Percentiles rank a stretch among this genome's conserved stretches.
Evolutionary conservation across 768 basidiomycete species (phyloP).

Genomic region (Sistotremastrum niveocremeum): DNA sequence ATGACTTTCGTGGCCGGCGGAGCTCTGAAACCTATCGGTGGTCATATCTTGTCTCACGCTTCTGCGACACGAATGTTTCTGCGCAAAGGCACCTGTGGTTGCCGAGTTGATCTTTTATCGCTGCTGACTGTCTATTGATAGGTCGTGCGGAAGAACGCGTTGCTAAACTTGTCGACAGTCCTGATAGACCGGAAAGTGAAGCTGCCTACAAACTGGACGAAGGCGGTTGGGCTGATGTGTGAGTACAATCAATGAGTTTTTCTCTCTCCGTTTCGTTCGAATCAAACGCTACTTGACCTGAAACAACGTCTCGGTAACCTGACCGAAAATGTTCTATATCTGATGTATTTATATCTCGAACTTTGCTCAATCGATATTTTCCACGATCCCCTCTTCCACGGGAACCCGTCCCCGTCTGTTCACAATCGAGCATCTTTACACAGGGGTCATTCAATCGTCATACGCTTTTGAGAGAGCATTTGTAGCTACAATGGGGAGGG

Average conservation of each 20-base stretch:
- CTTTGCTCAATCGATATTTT: no score
- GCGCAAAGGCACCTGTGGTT: constrained; percentile 51
- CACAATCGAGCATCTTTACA: no score
- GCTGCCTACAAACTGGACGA: constrained; percentile 86
- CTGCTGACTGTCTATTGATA: constrained; percentile 14
- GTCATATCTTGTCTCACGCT: constrained; percentile 78
- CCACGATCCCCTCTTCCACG: no score
- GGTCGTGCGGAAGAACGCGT: constrained; percentile 86
- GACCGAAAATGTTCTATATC: no score
- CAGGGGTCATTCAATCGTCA: no score
- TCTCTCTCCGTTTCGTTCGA: no score
- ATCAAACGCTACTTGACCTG: no score
- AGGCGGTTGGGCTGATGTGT: constrained; percentile 83
- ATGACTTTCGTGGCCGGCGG: constrained; percentile 94
- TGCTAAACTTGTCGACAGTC: constrained; percentile 81
- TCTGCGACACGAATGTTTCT: constrained; percentile 81
- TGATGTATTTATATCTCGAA: no score
- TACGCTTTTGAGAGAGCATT: no score
- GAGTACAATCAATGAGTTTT: constrained; percentile 9
- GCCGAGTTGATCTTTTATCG: not conserved
- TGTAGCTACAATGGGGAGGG: no score
- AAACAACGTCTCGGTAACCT: no score
- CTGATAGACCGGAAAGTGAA: constrained; percentile 80
- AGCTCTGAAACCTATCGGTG: constrained; percentile 82
- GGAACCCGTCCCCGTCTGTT: no score